A percentile compares a stretch with the other conserved stretches of the same genome.
Conservation (phyloP, 805 yeast species). For the Saccharomyces eubayanus region DNA sequence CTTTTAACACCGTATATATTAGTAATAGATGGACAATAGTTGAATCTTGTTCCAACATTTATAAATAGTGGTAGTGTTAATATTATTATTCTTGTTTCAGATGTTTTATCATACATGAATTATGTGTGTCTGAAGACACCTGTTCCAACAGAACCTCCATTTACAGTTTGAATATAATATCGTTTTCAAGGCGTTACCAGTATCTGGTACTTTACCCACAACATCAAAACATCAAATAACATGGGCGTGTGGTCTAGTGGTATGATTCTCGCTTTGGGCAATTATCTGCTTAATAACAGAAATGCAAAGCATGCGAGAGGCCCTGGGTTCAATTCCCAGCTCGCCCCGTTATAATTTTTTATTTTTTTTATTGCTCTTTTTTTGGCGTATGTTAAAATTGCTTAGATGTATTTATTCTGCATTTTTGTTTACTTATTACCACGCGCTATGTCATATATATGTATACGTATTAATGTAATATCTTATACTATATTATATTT, state of each 20-base stretch:
- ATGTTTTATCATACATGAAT: too few species aligned
- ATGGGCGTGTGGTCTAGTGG: slow-evolving; percentile 36
- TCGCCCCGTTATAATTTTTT: slow-evolving; percentile 24
- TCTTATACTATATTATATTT: background rate
- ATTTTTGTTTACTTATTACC: background rate
- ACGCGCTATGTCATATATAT: background rate
- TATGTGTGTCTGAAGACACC: too few species aligned
- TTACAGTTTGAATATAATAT: too few species aligned
- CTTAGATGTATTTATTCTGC: background rate
- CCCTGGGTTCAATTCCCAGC: slow-evolving; percentile 53
- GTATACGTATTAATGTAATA: background rate
- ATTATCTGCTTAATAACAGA: background rate
- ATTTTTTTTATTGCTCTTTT: background rate
- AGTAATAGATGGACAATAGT: too few species aligned
- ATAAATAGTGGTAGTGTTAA: too few species aligned
- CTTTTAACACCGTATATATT: too few species aligned
- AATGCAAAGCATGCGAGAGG: slow-evolving; percentile 37
- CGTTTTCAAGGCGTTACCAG: too few species aligned
- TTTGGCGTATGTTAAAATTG: background rate
- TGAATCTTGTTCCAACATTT: too few species aligned
- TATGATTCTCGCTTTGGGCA: slow-evolving; percentile 35
- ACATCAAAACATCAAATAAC: background rate
- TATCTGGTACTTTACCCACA: too few species aligned
- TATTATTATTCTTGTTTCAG: too few species aligned
- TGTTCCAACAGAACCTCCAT: too few species aligned